These are phyloP conservation scores for Claviceps monticola DNA, from an alignment of 2,329 filamentous ascomycete species.

Conservation along the genomic window DNA sequence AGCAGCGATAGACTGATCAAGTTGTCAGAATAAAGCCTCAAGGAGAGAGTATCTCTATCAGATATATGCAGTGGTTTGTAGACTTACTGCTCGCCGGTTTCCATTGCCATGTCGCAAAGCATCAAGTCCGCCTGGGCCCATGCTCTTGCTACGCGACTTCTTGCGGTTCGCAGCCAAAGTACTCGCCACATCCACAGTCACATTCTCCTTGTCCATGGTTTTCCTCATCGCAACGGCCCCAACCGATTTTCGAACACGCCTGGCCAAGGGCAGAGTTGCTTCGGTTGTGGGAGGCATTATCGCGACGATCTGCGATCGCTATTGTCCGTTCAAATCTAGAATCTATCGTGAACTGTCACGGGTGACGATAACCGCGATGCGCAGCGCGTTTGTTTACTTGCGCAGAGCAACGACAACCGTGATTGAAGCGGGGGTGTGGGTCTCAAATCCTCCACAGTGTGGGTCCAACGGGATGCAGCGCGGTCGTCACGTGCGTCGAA, in stretches of 20 bases:
- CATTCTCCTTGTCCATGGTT: slow-evolving; percentile 63
- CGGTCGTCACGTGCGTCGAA: neutral
- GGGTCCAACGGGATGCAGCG: neutral
- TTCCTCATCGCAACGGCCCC: slow-evolving; percentile 39
- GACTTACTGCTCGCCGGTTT: slow-evolving; percentile 63
- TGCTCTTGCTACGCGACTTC: slow-evolving; percentile 87
- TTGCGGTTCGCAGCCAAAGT: slow-evolving; percentile 37
- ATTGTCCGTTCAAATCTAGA: slow-evolving; percentile 7
- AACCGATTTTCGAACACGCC: slow-evolving; percentile 58
- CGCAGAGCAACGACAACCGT: slow-evolving; percentile 7
- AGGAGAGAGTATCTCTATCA: neutral
- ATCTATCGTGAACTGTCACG: neutral
- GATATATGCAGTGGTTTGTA: neutral
- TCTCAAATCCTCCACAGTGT: neutral
- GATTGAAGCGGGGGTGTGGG: slow-evolving; percentile 4
- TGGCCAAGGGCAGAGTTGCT: slow-evolving; percentile 40
- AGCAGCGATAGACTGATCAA: slow-evolving; percentile 39
- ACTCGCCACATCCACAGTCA: slow-evolving; percentile 50
- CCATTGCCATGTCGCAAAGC: slow-evolving; percentile 61
- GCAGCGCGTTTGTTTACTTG: slow-evolving; percentile 27
- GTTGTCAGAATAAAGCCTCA: neutral
- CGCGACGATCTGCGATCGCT: slow-evolving; percentile 9
- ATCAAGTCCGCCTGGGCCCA: slow-evolving; percentile 83
- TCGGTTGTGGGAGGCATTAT: slow-evolving; percentile 20
- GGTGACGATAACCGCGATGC: slow-evolving; percentile 12